phyloP scores from a whole-genome alignment of 2,329 filamentous ascomycete species.

The Xylariales sp. region DNA sequence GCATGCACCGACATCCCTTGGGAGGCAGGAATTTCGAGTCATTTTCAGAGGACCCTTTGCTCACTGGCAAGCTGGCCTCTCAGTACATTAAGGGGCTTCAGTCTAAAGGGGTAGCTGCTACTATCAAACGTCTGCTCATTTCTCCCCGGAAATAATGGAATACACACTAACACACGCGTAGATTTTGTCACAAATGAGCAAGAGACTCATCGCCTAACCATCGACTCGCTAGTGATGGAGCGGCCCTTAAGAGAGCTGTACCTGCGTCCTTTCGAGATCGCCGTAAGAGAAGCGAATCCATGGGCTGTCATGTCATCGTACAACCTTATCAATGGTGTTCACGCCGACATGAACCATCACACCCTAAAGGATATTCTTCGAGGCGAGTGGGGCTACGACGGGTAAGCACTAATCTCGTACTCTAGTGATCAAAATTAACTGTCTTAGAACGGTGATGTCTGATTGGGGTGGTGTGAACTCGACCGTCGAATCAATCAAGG shows the following conservation, averaged over 20 bases:
- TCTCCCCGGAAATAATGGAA: neutral
- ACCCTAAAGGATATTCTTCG: slow-evolving; percentile 68
- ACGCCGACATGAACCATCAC: slow-evolving; percentile 67
- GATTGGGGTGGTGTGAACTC: slow-evolving; percentile 71
- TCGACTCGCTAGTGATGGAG: slow-evolving; percentile 73
- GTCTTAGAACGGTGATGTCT: slow-evolving; percentile 63
- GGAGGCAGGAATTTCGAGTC: slow-evolving; percentile 91
- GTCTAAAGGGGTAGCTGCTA: slow-evolving; percentile 78
- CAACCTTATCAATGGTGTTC: slow-evolving; percentile 73
- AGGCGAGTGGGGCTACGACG: slow-evolving; percentile 72
- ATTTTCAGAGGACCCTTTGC: slow-evolving; percentile 83
- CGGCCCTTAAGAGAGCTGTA: slow-evolving; percentile 76
- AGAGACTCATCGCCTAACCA: slow-evolving; percentile 69
- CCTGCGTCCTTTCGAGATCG: slow-evolving; percentile 80
- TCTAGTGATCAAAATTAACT: slow-evolving; percentile 38
- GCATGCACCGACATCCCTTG: slow-evolving; percentile 83
- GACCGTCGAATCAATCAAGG: slow-evolving; percentile 64
- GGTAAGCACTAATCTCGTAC: slow-evolving; percentile 52
- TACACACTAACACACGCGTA: slow-evolving; percentile 22
- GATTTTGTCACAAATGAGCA: slow-evolving; percentile 42
- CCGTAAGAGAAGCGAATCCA: slow-evolving; percentile 74
- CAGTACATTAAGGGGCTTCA: slow-evolving; percentile 80
- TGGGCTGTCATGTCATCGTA: slow-evolving; percentile 78
- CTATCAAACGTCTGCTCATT: slow-evolving; percentile 74
- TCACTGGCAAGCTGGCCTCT: slow-evolving; percentile 79